Conservation (phyloP, 2,329 filamentous ascomycete genomes). For the Fusarium sp. region DNA sequence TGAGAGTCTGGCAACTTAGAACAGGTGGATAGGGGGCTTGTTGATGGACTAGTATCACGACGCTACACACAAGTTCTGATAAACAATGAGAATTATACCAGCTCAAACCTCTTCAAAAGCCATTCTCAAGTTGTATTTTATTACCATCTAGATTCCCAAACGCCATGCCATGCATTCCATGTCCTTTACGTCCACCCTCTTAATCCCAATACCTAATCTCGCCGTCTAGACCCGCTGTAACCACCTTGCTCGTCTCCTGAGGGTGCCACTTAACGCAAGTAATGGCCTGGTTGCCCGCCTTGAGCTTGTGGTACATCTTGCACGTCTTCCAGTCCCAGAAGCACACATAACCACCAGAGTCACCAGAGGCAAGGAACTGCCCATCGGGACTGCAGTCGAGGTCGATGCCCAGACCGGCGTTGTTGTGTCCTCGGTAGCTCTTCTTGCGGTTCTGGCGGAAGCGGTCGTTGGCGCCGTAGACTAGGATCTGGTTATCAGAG, state of each 20-base stretch:
- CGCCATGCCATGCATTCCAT: conserved; percentile 42
- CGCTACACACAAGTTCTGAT: not conserved
- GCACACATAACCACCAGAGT: conserved; percentile 88
- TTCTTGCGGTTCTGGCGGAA: conserved; percentile 99
- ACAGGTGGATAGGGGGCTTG: not conserved
- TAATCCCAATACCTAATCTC: conserved; percentile 95
- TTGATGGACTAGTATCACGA: conserved; percentile 32
- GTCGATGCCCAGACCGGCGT: conserved; percentile 92
- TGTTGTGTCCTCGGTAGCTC: conserved; percentile 95
- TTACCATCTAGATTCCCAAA: conserved; percentile 30
- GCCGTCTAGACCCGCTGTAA: conserved; percentile 89
- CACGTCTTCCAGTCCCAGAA: conserved; percentile 99
- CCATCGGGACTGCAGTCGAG: conserved; percentile 90
- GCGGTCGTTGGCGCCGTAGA: conserved; percentile 93
- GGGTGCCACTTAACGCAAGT: conserved; percentile 96
- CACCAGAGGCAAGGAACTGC: conserved; percentile 88
- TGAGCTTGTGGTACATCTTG: conserved; percentile 98
- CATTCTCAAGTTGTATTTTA: conserved; percentile 10
- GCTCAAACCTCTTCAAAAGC: conserved; percentile 2
- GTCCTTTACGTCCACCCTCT: conserved; percentile 12
- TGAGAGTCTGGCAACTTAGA: not conserved
- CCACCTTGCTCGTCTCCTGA: conserved; percentile 95
- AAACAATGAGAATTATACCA: not conserved
- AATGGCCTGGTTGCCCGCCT: conserved; percentile 83
- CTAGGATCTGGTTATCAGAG: conserved; percentile 95